Base-by-base conservation (phyloP, 768 basidiomycete genomes). In the Mycena albidolilacea region DNA sequence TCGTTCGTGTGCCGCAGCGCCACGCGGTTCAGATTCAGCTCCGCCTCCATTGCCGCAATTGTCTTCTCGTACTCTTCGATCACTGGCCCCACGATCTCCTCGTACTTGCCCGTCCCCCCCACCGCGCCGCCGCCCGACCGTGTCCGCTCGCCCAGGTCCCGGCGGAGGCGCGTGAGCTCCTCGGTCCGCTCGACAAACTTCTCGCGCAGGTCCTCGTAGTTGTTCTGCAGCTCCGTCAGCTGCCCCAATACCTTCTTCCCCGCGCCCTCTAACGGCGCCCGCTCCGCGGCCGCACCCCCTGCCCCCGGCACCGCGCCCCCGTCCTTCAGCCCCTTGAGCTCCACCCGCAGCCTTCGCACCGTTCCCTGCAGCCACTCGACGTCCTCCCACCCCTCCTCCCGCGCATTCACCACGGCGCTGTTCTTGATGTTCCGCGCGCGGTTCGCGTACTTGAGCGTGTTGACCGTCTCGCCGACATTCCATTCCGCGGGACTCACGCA, bases 21-120 rank as follows among this genome's bases (percentile, higher is more conserved):
- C 1, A 95, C 95, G 62, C 93, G 88, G 76, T 96, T 96, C 67
- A 97, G 86, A 75, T 89, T 94, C 65, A 98, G 87, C 82, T 97
- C 96, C 0, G 94, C 95, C 82, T 99, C 98, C 88, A 99, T 93
- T 3, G 96, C 93, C 52, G 91, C 89, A 75, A 99, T 97, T 0
- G 96, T 96, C 87, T 97, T 96, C 86, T 99, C 97, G 82, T 99
- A 99, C 84, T 98, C 97, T 83, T 98, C 95, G 64, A 99, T 98
- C 77, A 99, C 97, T 2, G 97, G 97, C 17, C 96, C 97, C 23
- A 99, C 97, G 74, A 94, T 96, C 82, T 96, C 95, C 78, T 96
- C 95, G 78, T 96, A 96, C 78, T 92, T 93, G 71, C 87, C 91
- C 4, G 91, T 94, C 19, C 90, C 93, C 4, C 90, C 88, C 23